Percentiles rank a stretch among this genome's conserved stretches.
phyloP scores from a whole-genome alignment of 768 basidiomycete genomes.

The Mycena kentingensis region DNA sequence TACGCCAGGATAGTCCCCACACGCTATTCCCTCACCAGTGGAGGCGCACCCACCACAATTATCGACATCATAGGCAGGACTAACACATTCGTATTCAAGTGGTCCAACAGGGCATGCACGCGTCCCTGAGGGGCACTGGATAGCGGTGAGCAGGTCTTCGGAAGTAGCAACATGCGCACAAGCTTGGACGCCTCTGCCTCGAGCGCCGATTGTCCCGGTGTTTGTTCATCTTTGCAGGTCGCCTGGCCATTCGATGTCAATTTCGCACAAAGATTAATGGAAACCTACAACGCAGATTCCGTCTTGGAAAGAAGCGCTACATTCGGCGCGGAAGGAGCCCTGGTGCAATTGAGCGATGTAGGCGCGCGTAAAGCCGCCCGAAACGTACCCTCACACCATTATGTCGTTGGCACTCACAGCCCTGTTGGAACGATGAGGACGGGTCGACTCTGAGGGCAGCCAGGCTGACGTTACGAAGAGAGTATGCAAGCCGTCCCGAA shows the following conservation, averaged over 20 bases:
- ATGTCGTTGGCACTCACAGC: conserved; percentile 16
- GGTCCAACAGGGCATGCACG: conserved; percentile 20
- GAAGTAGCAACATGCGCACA: not conserved
- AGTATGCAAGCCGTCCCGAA: too few species aligned
- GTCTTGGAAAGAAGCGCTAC: conserved; percentile 4
- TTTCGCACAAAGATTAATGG: not conserved
- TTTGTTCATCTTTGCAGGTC: not conserved
- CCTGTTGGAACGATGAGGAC: too few species aligned
- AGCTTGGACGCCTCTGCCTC: conserved; percentile 1
- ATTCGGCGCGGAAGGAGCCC: conserved; percentile 12
- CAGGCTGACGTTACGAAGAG: too few species aligned
- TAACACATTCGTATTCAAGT: conserved; percentile 21
- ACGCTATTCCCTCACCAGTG: conserved; percentile 18
- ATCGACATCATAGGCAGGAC: conserved; percentile 17
- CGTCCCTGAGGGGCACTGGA: conserved; percentile 11
- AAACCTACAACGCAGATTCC: conserved; percentile 3
- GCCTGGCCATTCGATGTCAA: not conserved
- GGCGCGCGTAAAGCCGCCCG: too few species aligned
- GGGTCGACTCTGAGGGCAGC: too few species aligned
- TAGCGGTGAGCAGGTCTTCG: not conserved
- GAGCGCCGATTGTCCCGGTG: conserved; percentile 2
- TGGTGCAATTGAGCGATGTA: not conserved
- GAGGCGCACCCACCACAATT: conserved; percentile 27
- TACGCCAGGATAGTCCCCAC: conserved; percentile 20
- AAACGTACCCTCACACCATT: conserved; percentile 14